Base-by-base conservation (phyloP, 2,329 filamentous ascomycete species). In the Xylariaceae sp. region DNA sequence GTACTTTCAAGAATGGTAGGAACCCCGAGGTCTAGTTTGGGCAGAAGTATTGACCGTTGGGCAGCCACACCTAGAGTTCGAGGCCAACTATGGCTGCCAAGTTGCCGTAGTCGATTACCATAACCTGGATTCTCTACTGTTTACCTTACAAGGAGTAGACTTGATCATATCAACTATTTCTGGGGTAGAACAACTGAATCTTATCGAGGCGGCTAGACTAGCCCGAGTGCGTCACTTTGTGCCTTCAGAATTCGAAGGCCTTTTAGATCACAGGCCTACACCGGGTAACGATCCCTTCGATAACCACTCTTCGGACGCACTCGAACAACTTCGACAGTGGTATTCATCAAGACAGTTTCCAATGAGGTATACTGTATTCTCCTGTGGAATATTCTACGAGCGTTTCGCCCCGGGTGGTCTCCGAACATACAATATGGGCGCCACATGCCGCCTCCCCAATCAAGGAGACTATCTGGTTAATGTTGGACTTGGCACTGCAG, bases 361-460 rank as follows among this genome's bases (percentile, higher is more conserved):
- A 37, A 88, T 92, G 74, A 78, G 81, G 35, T 89, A 81, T 56
- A 91, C 88, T 0, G 77, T 85, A 21, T 91, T 92, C 70, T 82
- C 85, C 0, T 92, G 89, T 62, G 89, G 89, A 16, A 72, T 91
- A 24, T 84, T 92, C 59, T 92, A 91, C 76, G 88, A 92, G 67
- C 77, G 87, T 1, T 91, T 92, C 63, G 83, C 83, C 16, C 85
- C 84, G 0, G 83, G 82, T 3, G 89, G 89, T 0, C 77, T 92
- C 53, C 76, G 77, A 10, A 74, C 77, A 15, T 77, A 83, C 48
- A 75, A 78, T 27, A 84, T 91, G 40, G 87, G 87, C 1, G 63
- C 65, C 23, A 77, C 78, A n/a, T 79, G 77, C 35, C 78, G 80
- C 15, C 73, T 84, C 18, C 72, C 75, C 7, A 74, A 73, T 11